Evolutionary conservation across 768 basidiomycete genomes (phyloP).

Genomic region (Mycena rosella): DNA sequence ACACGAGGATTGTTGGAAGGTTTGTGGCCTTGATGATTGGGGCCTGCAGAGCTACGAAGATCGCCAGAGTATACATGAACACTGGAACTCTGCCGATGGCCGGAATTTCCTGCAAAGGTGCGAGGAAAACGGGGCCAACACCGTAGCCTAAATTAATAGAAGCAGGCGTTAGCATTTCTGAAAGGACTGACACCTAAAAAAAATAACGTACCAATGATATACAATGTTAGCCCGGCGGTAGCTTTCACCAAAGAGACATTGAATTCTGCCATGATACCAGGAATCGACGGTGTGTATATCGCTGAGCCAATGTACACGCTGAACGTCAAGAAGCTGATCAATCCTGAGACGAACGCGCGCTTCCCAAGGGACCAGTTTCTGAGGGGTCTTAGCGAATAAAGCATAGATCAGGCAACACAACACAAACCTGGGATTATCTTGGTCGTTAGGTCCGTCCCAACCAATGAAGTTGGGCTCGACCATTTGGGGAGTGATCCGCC

Average conservation of each 20-base stretch:
- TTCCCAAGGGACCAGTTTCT: constrained; percentile 48
- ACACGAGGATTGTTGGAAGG: constrained; percentile 44
- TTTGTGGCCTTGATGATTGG: constrained; percentile 47
- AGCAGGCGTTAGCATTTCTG: too few species aligned
- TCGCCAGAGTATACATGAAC: constrained; percentile 45
- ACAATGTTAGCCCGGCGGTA: constrained; percentile 43
- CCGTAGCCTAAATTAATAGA: constrained; percentile 30
- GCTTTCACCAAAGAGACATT: constrained; percentile 42
- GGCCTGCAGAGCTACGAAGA: constrained; percentile 48
- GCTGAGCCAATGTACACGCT: too few species aligned
- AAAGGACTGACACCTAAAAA: background rate
- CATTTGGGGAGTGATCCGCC: background rate
- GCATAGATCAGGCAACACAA: background rate
- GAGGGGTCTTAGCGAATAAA: background rate
- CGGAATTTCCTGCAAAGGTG: constrained; percentile 48
- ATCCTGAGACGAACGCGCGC: constrained; percentile 43
- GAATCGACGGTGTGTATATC: constrained; percentile 46
- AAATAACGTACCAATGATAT: constrained; percentile 40
- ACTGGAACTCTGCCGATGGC: constrained; percentile 46
- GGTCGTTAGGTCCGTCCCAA: constrained; percentile 43
- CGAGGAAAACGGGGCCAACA: constrained; percentile 41
- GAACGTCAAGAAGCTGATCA: constrained; percentile 48
- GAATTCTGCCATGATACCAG: constrained; percentile 42
- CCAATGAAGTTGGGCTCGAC: constrained; percentile 30
- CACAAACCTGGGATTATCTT: constrained; percentile 41